These are phyloP conservation scores for Boletus edulis DNA, from an alignment of 768 basidiomycete genomes.

Conservation along the genomic window DNA sequence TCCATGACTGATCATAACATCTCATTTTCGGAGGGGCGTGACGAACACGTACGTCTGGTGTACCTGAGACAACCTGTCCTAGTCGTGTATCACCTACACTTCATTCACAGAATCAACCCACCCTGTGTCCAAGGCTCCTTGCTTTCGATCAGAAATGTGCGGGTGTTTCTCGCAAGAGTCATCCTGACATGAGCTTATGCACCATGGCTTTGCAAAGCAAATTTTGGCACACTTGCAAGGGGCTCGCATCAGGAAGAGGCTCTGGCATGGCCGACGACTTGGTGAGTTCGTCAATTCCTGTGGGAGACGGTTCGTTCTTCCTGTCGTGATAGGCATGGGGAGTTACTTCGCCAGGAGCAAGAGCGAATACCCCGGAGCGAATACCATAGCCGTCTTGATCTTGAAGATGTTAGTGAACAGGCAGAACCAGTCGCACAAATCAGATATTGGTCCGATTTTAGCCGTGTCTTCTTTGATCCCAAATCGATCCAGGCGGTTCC, in stretches of 20 bases:
- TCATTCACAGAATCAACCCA: slow-evolving; percentile 32
- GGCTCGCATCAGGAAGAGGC: slow-evolving; percentile 35
- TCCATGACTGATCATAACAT: slow-evolving; percentile 48
- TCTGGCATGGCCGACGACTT: slow-evolving; percentile 14
- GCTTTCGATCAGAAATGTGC: slow-evolving; percentile 67
- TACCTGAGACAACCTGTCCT: not conserved
- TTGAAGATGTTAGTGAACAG: slow-evolving; percentile 16
- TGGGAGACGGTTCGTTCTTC: not conserved
- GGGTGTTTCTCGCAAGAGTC: slow-evolving; percentile 1
- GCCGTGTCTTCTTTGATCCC: slow-evolving; percentile 56
- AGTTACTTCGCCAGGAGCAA: slow-evolving; percentile 49
- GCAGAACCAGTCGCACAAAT: slow-evolving; percentile 23
- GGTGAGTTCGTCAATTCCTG: slow-evolving; percentile 10
- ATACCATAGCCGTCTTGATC: slow-evolving; percentile 49
- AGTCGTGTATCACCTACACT: not conserved
- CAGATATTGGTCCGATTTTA: slow-evolving; percentile 53
- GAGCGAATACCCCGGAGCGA: slow-evolving; percentile 50
- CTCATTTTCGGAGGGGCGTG: slow-evolving; percentile 65
- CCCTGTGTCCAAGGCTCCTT: slow-evolving; percentile 60
- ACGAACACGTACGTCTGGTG: slow-evolving; percentile 41
- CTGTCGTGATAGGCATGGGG: slow-evolving; percentile 43
- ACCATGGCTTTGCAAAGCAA: slow-evolving; percentile 39
- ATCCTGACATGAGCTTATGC: slow-evolving; percentile 3
- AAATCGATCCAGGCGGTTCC: slow-evolving; percentile 64
- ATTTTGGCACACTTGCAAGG: slow-evolving; percentile 60